Evolutionary conservation across 371 early-diverging fungal genomes (phyloP).

Genomic region (Rhizomucor miehei): DNA sequence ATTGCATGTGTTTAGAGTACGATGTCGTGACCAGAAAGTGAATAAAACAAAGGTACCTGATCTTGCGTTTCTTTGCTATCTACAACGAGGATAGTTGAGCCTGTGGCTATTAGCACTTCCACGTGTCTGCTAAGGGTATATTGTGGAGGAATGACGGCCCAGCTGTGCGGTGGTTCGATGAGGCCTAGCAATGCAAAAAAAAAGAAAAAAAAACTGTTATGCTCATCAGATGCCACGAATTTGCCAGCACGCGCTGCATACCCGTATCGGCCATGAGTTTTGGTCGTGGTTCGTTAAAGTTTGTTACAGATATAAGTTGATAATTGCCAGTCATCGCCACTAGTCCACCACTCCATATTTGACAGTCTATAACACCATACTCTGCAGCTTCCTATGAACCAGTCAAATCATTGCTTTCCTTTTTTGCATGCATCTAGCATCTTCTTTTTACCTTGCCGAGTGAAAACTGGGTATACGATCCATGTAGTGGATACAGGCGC

Average conservation of each 20-base stretch:
- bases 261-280: conserved; percentile 75
- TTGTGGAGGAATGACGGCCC: conserved; percentile 90
- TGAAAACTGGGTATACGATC: conserved; percentile 77
- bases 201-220: too few species aligned
- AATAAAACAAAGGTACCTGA: conserved; percentile 51
- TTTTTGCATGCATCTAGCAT: neutral
- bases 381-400: conserved; percentile 84
- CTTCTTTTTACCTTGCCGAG: conserved; percentile 68
- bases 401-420: neutral
- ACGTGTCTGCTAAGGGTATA: conserved; percentile 84
- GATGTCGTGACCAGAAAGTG: neutral
- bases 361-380: conserved; percentile 76
- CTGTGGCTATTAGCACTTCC: conserved; percentile 82
- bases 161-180: conserved; percentile 71
- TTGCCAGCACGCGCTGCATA: too few species aligned
- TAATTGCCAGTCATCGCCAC: conserved; percentile 86
- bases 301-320: conserved; percentile 77
- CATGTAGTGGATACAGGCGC: conserved; percentile 77
- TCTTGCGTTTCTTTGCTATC: conserved; percentile 83
- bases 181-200: conserved; percentile 34
- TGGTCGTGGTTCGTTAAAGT: conserved; percentile 85
- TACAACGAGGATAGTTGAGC: conserved; percentile 74
- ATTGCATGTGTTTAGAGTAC: neutral
- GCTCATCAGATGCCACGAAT: too few species aligned
- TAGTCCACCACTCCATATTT: conserved; percentile 85